Evolutionary conservation across 2,329 filamentous ascomycete genomes (phyloP).

Genomic region (Fusarium scirpi): DNA sequence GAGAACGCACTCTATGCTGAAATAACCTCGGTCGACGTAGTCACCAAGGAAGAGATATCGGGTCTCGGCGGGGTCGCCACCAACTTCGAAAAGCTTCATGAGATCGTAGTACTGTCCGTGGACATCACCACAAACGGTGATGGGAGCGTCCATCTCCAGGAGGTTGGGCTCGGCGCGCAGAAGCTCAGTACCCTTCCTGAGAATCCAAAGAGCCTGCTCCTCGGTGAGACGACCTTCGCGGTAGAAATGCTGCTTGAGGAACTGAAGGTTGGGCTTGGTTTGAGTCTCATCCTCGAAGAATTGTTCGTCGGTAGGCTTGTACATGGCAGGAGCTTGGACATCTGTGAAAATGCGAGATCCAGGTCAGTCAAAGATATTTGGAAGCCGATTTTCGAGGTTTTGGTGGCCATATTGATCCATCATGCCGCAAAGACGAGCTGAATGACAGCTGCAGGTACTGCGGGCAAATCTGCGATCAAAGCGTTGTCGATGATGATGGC

Average conservation of each 20-base stretch:
- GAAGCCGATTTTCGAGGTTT: background rate
- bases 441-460: slow-evolving; percentile 1
- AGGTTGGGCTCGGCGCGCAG: slow-evolving; percentile 93
- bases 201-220: slow-evolving; percentile 96
- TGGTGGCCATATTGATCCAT: background rate
- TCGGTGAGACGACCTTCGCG: slow-evolving; percentile 96
- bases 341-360: slow-evolving; percentile 65
- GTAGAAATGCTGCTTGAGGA: slow-evolving; percentile 98
- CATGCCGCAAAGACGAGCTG: background rate
- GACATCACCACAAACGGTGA: slow-evolving; percentile 97
- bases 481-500: slow-evolving; percentile 34
- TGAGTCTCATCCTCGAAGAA: slow-evolving; percentile 91
- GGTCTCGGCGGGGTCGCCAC: slow-evolving; percentile 95
- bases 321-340: slow-evolving; percentile 96
- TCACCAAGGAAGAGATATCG: slow-evolving; percentile 97
- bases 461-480: slow-evolving; percentile 31
- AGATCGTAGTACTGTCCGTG: slow-evolving; percentile 99
- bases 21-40: slow-evolving; percentile 98
- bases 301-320: slow-evolving; percentile 90
- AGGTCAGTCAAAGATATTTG: slow-evolving; percentile 35
- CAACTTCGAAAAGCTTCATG: slow-evolving; percentile 99
- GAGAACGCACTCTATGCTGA: slow-evolving; percentile 98
- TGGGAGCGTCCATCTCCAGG: slow-evolving; percentile 98
- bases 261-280: slow-evolving; percentile 90
- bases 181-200: slow-evolving; percentile 87